Evolutionary conservation across 169 alveolate species (phyloP).

Genomic region (Plasmodium fragile): DNA sequence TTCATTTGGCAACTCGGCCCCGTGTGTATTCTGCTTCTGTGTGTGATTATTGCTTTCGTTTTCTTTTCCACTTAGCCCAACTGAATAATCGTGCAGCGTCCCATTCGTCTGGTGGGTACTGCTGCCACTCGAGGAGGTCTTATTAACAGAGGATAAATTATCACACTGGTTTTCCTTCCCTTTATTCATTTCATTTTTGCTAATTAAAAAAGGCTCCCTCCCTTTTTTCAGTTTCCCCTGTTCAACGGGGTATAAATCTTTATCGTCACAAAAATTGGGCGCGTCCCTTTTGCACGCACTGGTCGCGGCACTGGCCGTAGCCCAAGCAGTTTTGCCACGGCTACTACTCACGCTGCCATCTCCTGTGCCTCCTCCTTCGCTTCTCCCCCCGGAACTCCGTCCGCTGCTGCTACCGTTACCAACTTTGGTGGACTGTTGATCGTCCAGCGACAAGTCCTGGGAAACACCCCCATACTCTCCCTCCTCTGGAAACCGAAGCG

Average conservation of each 20-base stretch:
- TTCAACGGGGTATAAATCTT: not conserved
- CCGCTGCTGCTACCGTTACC: not conserved
- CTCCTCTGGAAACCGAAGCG: not conserved
- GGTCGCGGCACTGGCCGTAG: not conserved
- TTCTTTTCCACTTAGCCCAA: not conserved
- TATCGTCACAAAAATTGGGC: not conserved
- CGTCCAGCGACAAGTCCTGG: not conserved
- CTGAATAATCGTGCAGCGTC: not conserved
- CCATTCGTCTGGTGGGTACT: not conserved
- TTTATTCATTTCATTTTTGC: not conserved
- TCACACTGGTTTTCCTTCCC: constrained; percentile 5
- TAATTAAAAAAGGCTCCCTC: not conserved
- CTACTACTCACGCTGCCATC: not conserved
- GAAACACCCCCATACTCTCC: not conserved
- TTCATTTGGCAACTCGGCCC: not conserved
- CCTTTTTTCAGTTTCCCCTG: not conserved
- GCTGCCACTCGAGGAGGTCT: not conserved
- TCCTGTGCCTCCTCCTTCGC: not conserved
- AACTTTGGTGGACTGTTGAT: not conserved
- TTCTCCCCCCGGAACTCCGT: not conserved
- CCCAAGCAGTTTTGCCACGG: not conserved
- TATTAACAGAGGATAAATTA: not conserved
- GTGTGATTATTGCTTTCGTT: not conserved
- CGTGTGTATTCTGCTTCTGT: not conserved
- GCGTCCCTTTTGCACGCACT: not conserved